phyloP scores from a whole-genome alignment of 2,329 filamentous ascomycete genomes.

The Boeremia lycopersici region DNA sequence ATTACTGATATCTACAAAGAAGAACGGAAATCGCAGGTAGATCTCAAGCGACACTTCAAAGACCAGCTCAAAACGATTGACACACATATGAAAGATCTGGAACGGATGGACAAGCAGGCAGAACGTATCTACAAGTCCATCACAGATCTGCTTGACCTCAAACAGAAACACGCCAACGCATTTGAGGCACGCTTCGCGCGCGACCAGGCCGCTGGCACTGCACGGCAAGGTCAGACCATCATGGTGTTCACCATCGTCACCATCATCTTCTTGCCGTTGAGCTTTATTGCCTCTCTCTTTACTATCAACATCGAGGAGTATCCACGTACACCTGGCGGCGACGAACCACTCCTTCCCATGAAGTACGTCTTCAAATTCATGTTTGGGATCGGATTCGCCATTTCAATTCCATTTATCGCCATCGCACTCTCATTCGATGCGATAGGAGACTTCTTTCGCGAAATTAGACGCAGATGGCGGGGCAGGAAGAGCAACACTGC shows the following conservation, averaged over 20 bases:
- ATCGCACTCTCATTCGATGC: constrained; percentile 55
- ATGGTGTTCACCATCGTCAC: constrained; percentile 67
- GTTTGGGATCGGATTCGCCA: constrained; percentile 61
- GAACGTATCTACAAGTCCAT: constrained; percentile 65
- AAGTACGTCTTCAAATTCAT: constrained; percentile 62
- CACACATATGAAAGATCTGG: constrained; percentile 64
- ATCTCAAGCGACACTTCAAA: constrained; percentile 61
- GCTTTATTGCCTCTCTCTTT: constrained; percentile 63
- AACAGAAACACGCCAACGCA: constrained; percentile 72
- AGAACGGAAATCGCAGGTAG: constrained; percentile 47
- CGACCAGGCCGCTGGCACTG: constrained; percentile 66
- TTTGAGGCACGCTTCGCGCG: constrained; percentile 67
- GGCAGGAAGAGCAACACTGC: constrained; percentile 7
- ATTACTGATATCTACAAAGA: constrained; percentile 49
- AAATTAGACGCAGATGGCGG: constrained; percentile 27
- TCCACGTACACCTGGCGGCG: constrained; percentile 39
- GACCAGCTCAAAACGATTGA: constrained; percentile 65
- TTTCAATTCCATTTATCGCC: constrained; percentile 58
- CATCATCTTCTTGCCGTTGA: constrained; percentile 62
- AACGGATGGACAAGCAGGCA: constrained; percentile 68
- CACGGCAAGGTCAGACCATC: constrained; percentile 61
- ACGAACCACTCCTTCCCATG: constrained; percentile 49
- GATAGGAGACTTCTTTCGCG: constrained; percentile 41
- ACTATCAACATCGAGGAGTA: constrained; percentile 61
- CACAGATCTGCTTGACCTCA: constrained; percentile 68